phyloP scores from a whole-genome alignment of 495 filamentous ascomycete species.

The Glarea lozoyensis region DNA sequence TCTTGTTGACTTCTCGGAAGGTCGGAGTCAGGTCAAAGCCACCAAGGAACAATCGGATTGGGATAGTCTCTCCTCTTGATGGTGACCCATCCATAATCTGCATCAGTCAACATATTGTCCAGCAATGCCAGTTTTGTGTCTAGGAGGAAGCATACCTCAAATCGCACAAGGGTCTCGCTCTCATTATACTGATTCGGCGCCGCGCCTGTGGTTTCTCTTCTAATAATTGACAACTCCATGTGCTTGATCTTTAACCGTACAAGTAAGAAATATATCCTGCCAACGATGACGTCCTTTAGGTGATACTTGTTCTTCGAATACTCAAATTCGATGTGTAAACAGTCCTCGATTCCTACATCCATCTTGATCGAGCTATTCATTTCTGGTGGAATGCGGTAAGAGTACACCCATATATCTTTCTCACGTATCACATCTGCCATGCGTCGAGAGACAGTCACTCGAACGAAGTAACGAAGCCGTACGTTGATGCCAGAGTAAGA shows the following conservation, averaged over 20 bases:
- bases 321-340: slow-evolving; percentile 98
- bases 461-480: slow-evolving; percentile 94
- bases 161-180: slow-evolving; percentile 94
- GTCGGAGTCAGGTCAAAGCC: slow-evolving; percentile 97
- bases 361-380: slow-evolving; percentile 99
- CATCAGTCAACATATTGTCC: not conserved
- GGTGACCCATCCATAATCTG: slow-evolving; percentile 99
- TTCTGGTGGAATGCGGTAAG: slow-evolving; percentile 95
- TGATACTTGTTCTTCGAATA: slow-evolving; percentile 99
- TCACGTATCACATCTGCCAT: slow-evolving; percentile 98
- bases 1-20: slow-evolving; percentile 99
- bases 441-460: slow-evolving; percentile 88
- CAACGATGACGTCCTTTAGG: slow-evolving; percentile 98
- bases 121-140: slow-evolving; percentile 1
- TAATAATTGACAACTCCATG: slow-evolving; percentile 98
- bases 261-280: slow-evolving; percentile 96
- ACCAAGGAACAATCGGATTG: slow-evolving; percentile 93
- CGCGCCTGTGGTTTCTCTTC: slow-evolving; percentile 90
- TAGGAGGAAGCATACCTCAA: slow-evolving; percentile 60
- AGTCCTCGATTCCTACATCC: slow-evolving; percentile 99
- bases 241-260: slow-evolving; percentile 99
- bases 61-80: slow-evolving; percentile 95
- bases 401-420: slow-evolving; percentile 99
- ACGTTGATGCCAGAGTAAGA: slow-evolving; percentile 99
- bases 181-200: slow-evolving; percentile 99